Percentiles rank a stretch among this genome's conserved stretches.
These are phyloP conservation scores for Penicillium riverlandense DNA, from an alignment of 495 filamentous ascomycete species.

Conservation along the genomic window DNA sequence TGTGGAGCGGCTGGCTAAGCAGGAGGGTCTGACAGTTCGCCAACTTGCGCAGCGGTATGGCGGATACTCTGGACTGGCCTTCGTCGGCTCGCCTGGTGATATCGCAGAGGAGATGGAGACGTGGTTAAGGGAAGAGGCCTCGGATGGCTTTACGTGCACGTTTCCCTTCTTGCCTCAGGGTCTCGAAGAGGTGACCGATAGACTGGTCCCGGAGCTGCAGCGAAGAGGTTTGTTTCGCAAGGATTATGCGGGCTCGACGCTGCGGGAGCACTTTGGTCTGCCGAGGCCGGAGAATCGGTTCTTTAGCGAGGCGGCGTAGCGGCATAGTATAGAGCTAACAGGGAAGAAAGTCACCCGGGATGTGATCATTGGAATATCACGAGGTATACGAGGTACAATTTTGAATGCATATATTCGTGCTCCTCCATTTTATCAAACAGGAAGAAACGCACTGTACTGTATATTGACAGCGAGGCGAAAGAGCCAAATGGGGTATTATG, in stretches of 20 bases:
- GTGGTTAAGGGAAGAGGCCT: slow-evolving; percentile 38
- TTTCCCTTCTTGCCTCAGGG: slow-evolving; percentile 46
- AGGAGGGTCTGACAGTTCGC: slow-evolving; percentile 39
- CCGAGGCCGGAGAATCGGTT: slow-evolving; percentile 44
- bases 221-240: slow-evolving; percentile 41
- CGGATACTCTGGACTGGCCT: slow-evolving; percentile 43
- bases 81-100: slow-evolving; percentile 41
- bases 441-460: too few species aligned
- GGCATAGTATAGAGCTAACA: too few species aligned
- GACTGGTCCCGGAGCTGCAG: slow-evolving; percentile 45
- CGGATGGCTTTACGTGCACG: slow-evolving; percentile 40
- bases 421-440: too few species aligned
- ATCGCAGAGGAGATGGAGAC: slow-evolving; percentile 43
- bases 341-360: too few species aligned
- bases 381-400: too few species aligned
- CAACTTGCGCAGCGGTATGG: slow-evolving; percentile 46
- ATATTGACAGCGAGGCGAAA: too few species aligned
- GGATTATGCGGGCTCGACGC: slow-evolving; percentile 32
- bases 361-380: too few species aligned
- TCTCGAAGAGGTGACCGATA: slow-evolving; percentile 41
- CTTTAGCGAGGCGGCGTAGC: slow-evolving; percentile 16
- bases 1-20: slow-evolving; percentile 32
- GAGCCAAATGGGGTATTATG: too few species aligned
- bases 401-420: too few species aligned
- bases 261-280: slow-evolving; percentile 47